A percentile compares a stretch with the other conserved stretches of the same genome.
phyloP scores from a whole-genome alignment of 306 rosid genomes.

The Cyamopsis tetragonoloba region DNA sequence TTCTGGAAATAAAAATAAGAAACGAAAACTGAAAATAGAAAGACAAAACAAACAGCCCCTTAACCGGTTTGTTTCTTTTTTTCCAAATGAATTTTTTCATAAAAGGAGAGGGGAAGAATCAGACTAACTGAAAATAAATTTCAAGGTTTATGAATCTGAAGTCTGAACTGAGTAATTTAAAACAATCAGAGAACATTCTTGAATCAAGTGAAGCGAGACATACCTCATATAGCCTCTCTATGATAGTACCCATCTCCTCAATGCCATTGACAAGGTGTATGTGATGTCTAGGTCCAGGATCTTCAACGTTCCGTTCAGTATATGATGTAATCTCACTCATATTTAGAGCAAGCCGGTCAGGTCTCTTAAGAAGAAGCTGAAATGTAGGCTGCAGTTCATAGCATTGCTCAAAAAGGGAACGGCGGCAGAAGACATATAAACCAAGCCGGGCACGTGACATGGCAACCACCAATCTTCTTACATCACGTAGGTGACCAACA shows the following conservation, averaged over 20 bases:
- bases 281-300: constrained; percentile 59
- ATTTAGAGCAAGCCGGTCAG: constrained; percentile 77
- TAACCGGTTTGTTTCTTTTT: neutral
- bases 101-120: neutral
- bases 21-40: too few relatives aligned
- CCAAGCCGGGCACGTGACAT: constrained; percentile 99
- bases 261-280: constrained; percentile 68
- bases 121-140: neutral
- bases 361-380: constrained; percentile 87
- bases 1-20: too few relatives aligned
- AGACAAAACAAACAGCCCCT: too few relatives aligned
- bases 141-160: too few relatives aligned
- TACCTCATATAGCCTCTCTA: constrained; percentile 75
- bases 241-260: constrained; percentile 76
- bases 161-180: too few relatives aligned
- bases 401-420: constrained; percentile 92
- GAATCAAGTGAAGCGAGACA: constrained; percentile 3
- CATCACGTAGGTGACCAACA: constrained; percentile 98
- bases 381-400: constrained; percentile 96
- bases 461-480: constrained; percentile 95
- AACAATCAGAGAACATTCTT: neutral
- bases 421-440: constrained; percentile 87
- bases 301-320: constrained; percentile 64
- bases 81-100: neutral
- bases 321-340: constrained; percentile 54